Conservation (phyloP, 441 rosid genomes). For the Erodium chrysanthum region DNA sequence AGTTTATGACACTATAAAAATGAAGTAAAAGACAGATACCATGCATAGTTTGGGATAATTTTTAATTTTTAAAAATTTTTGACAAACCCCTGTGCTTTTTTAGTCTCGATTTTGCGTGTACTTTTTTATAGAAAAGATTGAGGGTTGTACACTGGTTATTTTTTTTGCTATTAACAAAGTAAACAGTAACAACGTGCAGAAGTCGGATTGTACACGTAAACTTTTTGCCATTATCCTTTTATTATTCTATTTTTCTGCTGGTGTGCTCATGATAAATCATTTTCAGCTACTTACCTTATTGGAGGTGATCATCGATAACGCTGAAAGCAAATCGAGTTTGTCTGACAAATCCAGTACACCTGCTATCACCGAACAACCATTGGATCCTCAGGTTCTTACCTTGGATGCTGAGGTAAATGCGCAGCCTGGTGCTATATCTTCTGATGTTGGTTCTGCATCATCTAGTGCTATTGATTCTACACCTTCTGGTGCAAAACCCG, state of each 20-base stretch:
- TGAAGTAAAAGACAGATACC: too few species aligned
- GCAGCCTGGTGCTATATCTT: conserved; percentile 32
- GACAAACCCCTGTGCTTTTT: too few species aligned
- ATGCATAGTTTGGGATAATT: too few species aligned
- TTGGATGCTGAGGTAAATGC: conserved; percentile 34
- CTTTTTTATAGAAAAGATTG: too few species aligned
- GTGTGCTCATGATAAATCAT: conserved; percentile 2
- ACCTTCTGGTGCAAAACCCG: conserved; percentile 37
- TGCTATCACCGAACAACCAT: conserved; percentile 39
- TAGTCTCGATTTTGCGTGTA: too few species aligned
- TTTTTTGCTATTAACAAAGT: too few species aligned
- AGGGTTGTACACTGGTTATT: too few species aligned
- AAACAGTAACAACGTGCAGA: too few species aligned
- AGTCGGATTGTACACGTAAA: too few species aligned
- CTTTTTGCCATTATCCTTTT: too few species aligned
- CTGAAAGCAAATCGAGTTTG: conserved; percentile 49
- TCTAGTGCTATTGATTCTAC: conserved; percentile 32
- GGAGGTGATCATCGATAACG: conserved; percentile 77
- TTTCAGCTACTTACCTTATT: conserved; percentile 80
- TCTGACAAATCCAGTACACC: conserved; percentile 42
- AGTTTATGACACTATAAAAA: too few species aligned
- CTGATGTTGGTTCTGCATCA: conserved; percentile 34
- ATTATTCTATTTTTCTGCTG: background rate
- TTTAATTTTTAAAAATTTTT: too few species aligned
- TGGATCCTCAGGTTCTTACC: conserved; percentile 31